Evolutionary conservation across 176 grass and related monocot genomes (phyloP).

Genomic region (Carex scoparia): DNA sequence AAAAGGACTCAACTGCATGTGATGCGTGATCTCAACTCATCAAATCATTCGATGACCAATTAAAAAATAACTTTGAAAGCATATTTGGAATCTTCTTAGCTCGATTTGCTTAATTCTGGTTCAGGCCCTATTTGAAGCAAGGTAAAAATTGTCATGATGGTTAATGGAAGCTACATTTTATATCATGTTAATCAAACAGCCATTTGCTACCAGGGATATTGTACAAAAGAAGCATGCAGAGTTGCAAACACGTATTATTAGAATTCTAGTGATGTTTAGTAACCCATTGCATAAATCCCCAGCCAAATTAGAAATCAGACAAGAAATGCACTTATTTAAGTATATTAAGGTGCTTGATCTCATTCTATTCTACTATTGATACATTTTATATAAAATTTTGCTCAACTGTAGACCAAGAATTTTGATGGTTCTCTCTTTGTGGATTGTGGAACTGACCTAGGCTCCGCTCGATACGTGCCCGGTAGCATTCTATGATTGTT

Average conservation of each 20-base stretch:
- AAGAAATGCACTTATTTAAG: neutral
- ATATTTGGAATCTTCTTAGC: neutral
- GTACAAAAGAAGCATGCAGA: neutral
- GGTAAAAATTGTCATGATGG: neutral
- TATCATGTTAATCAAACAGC: neutral
- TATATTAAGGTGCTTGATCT: neutral
- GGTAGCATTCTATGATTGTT: conserved; percentile 37
- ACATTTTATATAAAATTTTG: neutral
- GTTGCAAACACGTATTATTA: neutral
- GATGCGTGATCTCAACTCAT: neutral
- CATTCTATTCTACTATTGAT: neutral
- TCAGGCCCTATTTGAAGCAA: neutral
- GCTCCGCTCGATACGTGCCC: conserved; percentile 75
- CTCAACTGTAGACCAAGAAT: conserved; percentile 57
- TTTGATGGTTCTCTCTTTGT: conserved; percentile 79
- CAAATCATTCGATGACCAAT: neutral
- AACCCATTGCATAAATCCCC: neutral
- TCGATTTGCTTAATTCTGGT: neutral
- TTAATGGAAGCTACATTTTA: neutral
- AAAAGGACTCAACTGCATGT: neutral
- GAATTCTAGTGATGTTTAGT: neutral
- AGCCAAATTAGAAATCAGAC: neutral
- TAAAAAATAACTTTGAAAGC: neutral
- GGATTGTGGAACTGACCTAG: conserved; percentile 87
- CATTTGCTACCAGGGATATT: neutral